Evolutionary conservation across 192 early-diverging fungal genomes (phyloP), one percentile per base, ranked within the genome.

Genomic region (Endogone sp.): DNA sequence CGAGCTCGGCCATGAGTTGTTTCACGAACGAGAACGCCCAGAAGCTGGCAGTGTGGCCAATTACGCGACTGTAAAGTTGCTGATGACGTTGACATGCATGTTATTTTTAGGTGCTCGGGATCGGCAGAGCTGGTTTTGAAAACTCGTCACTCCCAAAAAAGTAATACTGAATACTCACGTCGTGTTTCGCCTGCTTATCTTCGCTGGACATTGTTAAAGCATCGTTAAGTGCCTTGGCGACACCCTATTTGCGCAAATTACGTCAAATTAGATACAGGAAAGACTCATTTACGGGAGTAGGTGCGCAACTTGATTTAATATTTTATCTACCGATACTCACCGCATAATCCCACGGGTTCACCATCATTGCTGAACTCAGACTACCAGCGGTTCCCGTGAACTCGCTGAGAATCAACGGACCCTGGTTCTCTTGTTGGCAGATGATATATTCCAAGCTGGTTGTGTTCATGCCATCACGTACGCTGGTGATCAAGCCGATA

Each of bases 381-480:
- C 87, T 88, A 6, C 91, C 91, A 9, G 94, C 93, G 23, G 93
- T 96, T 28, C 98, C 98, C 8, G 98, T 95, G 74, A 99, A 99
- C 77, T 99, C 96, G 65, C 92, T 94, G 58, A 99, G 76, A 44
- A 99, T 92, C 68, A 99, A 78, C 26, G 94, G 92, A 24, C 90
- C 91, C 65, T 92, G 83, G 68, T 91, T 90, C 66, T 93, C 90
- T 22, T 90, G 80, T 78, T 98, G 96, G 77, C 93, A 95, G 28
- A 98, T 90, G 10, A 96, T 89, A 75, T 90, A 98, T 77, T 98
- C 95, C 66, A 96, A 91, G 57, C 90, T 92, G 16, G 92, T 93
- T 1, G 96, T 97, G 74, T 98, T 98, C 98, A 99, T 98, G 22
- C 96, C 98, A 71, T 99, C 98, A 28, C 95, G 89, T 21, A 97